Evolutionary conservation across 352 stramenopile species (phyloP).

Genomic region (Elongisporangium prolatum): DNA sequence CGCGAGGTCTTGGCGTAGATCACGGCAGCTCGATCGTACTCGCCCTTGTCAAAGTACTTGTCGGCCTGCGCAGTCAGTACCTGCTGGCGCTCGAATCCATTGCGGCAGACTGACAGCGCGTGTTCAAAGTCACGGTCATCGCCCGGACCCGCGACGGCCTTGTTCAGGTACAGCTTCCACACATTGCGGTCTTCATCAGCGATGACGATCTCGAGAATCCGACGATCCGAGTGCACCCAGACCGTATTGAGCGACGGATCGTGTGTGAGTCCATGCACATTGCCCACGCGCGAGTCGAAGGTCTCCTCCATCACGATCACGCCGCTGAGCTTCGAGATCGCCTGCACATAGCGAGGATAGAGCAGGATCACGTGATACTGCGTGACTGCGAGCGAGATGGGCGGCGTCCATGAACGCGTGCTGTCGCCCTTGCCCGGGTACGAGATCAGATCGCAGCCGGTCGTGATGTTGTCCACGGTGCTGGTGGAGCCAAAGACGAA

Average conservation of each 20-base stretch:
- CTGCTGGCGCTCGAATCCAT: constrained; percentile 74
- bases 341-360: constrained; percentile 73
- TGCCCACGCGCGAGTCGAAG: constrained; percentile 76
- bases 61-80: constrained; percentile 89
- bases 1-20: constrained; percentile 88
- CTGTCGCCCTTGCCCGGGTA: constrained; percentile 67
- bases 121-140: constrained; percentile 88
- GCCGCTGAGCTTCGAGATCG: constrained; percentile 85
- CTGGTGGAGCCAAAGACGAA: constrained; percentile 67
- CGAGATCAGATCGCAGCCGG: constrained; percentile 59
- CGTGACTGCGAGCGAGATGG: constrained; percentile 84
- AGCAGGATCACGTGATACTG: constrained; percentile 92
- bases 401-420: constrained; percentile 47
- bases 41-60: constrained; percentile 82
- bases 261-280: constrained; percentile 48
- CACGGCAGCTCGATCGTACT: constrained; percentile 82
- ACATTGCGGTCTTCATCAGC: constrained; percentile 89
- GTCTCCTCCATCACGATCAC: constrained; percentile 82
- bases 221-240: constrained; percentile 78
- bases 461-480: constrained; percentile 82
- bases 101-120: constrained; percentile 81
- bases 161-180: constrained; percentile 90
- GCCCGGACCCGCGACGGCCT: constrained; percentile 60
- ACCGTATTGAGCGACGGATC: constrained; percentile 82
- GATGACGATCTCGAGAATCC: constrained; percentile 76